Evolutionary conservation across 2,329 filamentous ascomycete genomes (phyloP).

Genomic region (Monosporascus sp.): DNA sequence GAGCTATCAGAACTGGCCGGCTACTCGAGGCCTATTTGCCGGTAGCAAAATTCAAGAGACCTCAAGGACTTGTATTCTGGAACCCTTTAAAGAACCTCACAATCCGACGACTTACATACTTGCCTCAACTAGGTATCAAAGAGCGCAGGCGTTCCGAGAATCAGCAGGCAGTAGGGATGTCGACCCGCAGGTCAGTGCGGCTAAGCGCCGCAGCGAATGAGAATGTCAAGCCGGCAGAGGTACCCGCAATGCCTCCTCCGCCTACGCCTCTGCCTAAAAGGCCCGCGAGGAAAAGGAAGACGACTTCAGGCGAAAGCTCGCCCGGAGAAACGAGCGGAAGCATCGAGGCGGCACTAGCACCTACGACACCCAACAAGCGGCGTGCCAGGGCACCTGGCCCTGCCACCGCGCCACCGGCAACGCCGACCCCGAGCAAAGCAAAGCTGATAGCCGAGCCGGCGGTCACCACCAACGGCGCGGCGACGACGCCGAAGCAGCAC

Average conservation of each 20-base stretch:
- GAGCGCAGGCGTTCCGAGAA: background rate
- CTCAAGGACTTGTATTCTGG: background rate
- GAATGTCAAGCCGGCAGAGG: slow-evolving; percentile 10
- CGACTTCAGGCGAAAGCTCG: background rate
- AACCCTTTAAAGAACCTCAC: background rate
- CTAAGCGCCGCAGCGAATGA: slow-evolving; percentile 22
- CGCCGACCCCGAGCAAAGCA: slow-evolving; percentile 43
- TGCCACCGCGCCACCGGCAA: slow-evolving; percentile 33
- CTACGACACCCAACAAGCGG: slow-evolving; percentile 26
- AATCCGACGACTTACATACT: background rate
- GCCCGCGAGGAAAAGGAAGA: slow-evolving; percentile 23
- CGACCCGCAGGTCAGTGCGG: slow-evolving; percentile 25
- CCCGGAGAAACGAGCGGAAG: no score
- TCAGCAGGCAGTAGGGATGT: slow-evolving; percentile 20
- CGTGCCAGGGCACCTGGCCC: slow-evolving; percentile 13
- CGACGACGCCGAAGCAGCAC: slow-evolving; percentile 32
- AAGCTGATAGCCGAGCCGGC: slow-evolving; percentile 34
- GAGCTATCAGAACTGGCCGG: no score
- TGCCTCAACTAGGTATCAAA: background rate
- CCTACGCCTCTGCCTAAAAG: slow-evolving; percentile 26
- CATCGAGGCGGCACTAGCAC: slow-evolving; percentile 10
- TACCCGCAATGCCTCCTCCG: slow-evolving; percentile 15
- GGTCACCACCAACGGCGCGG: slow-evolving; percentile 7
- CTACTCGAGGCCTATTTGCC: background rate
- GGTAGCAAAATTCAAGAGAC: background rate